Conservation (phyloP, 768 basidiomycete species). For the Pleurotus salmoneostramineus region DNA sequence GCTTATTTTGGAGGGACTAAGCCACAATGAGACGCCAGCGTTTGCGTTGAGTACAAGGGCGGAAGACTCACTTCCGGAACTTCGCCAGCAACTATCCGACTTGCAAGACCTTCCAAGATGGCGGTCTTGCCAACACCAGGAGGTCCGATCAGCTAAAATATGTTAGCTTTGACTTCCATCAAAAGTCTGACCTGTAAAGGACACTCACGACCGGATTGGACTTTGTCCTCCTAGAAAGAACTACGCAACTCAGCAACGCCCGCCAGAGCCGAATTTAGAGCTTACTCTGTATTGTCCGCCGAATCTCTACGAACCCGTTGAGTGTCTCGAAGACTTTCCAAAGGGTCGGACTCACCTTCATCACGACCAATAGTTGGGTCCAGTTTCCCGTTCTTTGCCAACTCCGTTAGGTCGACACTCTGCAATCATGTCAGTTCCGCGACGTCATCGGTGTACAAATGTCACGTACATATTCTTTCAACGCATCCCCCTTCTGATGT, state of each 20-base stretch:
- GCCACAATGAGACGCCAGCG: neutral
- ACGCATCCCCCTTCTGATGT: constrained; percentile 76
- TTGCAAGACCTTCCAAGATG: constrained; percentile 86
- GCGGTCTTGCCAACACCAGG: constrained; percentile 94
- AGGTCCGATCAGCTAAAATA: constrained; percentile 65
- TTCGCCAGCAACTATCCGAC: constrained; percentile 81
- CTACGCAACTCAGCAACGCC: constrained; percentile 27
- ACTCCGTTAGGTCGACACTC: neutral
- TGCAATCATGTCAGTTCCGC: neutral
- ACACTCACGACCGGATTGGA: constrained; percentile 80
- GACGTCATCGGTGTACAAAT: neutral
- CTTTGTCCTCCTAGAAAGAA: constrained; percentile 85
- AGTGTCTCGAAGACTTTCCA: neutral
- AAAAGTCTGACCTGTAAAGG: neutral
- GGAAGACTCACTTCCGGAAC: constrained; percentile 74
- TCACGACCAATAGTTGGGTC: constrained; percentile 91
- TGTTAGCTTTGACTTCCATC: neutral
- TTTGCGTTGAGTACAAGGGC: neutral
- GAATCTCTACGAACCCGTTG: constrained; percentile 53
- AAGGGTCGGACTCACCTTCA: constrained; percentile 47
- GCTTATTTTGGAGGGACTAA: constrained; percentile 81
- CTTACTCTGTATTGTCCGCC: constrained; percentile 87
- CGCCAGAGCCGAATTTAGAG: neutral
- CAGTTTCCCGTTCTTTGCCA: constrained; percentile 75
- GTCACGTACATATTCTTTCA: constrained; percentile 67